Base-by-base conservation (phyloP, 345 rosid species). In the Eucalyptus victrix region DNA sequence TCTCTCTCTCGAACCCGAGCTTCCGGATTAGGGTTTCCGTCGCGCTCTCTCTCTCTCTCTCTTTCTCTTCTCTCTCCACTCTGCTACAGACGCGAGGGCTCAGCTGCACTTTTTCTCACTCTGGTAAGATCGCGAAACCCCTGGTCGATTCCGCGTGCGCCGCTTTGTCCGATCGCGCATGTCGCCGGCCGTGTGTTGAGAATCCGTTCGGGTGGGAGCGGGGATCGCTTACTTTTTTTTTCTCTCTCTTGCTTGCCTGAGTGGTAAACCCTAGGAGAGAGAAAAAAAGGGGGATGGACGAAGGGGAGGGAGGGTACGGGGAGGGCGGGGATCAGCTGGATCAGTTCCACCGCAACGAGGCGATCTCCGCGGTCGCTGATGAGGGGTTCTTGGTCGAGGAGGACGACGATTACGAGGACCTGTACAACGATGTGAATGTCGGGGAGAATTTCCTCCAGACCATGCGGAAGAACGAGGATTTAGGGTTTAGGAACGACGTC, bases 401-500 rank as follows among this genome's bases (percentile, higher is more conserved):
- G 80, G 99, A 96, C 11, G 99, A 96, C 34, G 99, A 97, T 87
- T 97, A 95, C 28, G 97, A 97, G 88, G 98, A 97, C 92, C 92
- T 96, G 32, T 96, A 97, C 86, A 96, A 94, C 86, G 97, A 97
- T 86, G 99, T 97, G 49, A 97, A 97, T 89, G 96, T 97, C 9
- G 97, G 98, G 54, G 97, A 95, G 93, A 95, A 94, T 49, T 97
- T 97, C 92, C 93, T 95, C 67, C 97, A 96, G 92, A 90, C 94
- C 86, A 47, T 93, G 90, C 92, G 90, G 89, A 94, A 94, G 92
- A 95, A 90, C 89, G 96, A 95, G 86, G 94, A 92, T 62, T 58
- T 45, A 56, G 94, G 92, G 88, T 91, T 92, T 49, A 91, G 89
- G 62, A 90, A 88, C 86, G 93, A 91, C 58, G 93, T 45, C n/a